phyloP scores from a whole-genome alignment of 345 rosid genomes.

The Citrus australasica region DNA sequence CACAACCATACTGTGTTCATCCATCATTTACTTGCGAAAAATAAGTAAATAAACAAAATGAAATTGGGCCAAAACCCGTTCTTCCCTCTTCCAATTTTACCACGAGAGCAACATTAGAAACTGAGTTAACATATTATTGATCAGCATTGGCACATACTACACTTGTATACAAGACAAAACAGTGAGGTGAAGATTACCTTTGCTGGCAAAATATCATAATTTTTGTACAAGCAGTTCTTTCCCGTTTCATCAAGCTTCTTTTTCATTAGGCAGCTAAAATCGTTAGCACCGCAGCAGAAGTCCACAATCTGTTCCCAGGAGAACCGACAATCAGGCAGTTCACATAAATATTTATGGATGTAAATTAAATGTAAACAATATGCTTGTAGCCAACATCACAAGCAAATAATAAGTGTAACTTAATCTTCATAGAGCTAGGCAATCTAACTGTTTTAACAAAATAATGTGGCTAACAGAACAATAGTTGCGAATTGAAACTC shows the following conservation, averaged over 20 bases:
- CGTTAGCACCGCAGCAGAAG: slow-evolving; percentile 96
- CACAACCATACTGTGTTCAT: background rate
- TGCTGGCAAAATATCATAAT: slow-evolving; percentile 67
- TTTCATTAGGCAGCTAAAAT: slow-evolving; percentile 80
- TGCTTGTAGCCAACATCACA: background rate
- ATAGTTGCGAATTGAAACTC: background rate
- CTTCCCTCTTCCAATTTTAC: background rate
- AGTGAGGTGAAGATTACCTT: slow-evolving; percentile 48
- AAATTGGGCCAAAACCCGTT: background rate
- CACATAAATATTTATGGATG: background rate
- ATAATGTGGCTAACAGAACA: background rate
- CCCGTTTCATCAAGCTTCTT: slow-evolving; percentile 76
- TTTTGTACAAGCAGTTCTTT: slow-evolving; percentile 77
- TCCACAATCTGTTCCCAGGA: slow-evolving; percentile 70
- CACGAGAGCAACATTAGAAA: no score
- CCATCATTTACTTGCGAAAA: background rate
- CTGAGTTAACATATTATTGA: background rate
- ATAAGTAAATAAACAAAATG: background rate
- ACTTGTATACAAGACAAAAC: background rate
- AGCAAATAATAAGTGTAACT: background rate
- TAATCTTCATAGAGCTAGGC: background rate
- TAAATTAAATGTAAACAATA: background rate
- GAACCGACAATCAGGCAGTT: slow-evolving; percentile 9
- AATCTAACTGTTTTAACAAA: background rate
- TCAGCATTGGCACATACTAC: background rate